Base-by-base conservation (phyloP, 202 grass and related monocot species). In the Bolboschoenoplectus hybrid region DNA sequence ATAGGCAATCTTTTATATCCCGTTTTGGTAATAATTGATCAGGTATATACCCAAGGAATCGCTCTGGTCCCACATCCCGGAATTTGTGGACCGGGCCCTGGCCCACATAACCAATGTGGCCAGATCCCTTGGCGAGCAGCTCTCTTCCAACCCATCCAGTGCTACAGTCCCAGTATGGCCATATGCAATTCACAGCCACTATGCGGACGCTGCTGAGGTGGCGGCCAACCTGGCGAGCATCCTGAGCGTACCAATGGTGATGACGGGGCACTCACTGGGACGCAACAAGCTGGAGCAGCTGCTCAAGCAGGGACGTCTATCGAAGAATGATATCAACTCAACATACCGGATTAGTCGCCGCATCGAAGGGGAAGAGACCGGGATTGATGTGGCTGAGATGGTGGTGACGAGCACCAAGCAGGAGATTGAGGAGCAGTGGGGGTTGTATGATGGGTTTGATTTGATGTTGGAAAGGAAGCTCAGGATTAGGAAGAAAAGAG, bases 381-480 rank as follows among this genome's bases (percentile, higher is more conserved):
- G 87, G 0, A 87, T 98, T 2, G 96, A 98, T 62, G 83, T 92
- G 9, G 93, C 96, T 0, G 93, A 98, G 86, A 86, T 98, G 84
- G 96, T 98, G 67, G 91, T 98, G 19, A 95, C 93, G 4, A 91
- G 90, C 90, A 98, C 96, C 62, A 92, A 92, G 81, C 96, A 98
- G 86, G 96, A 98, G 89, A 72, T 98, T 55, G 93, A 98, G 84
- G 96, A 98, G 90, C 96, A 98, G 86, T 98, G 96, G 96, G 96
- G 96, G 0, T 81, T 95, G 67, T 98, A 98, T 81, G 93, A 98
- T 67, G 96, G 96, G 1, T 98, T 98, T 38, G 96, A 98, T 67
- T 72, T 84, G 55, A 86, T 73, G 73, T 80, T 98, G 41, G 93
- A 98, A 81, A 86, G 96, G 7, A 98, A 98, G 62, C 93, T 98